These are phyloP conservation scores for Podospora pseudocomata DNA, from an alignment of 495 filamentous ascomycete species.

Conservation along the genomic window DNA sequence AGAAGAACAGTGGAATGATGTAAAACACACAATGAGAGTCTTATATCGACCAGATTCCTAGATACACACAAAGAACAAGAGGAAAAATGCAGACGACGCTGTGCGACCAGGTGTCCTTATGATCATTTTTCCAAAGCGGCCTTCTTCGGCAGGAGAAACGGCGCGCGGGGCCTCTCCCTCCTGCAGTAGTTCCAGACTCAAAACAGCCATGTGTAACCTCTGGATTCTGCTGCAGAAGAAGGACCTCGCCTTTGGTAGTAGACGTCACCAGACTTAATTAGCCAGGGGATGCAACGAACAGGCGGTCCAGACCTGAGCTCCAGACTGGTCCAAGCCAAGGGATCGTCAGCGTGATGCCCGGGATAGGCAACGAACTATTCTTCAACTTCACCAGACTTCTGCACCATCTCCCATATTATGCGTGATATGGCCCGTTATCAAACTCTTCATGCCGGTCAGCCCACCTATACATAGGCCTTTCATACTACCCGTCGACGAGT, in stretches of 20 bases:
- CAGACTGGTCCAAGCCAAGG: constrained; percentile 4
- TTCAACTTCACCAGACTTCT: not conserved
- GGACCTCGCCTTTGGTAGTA: not conserved
- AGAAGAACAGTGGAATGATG: not conserved
- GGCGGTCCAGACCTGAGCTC: not conserved
- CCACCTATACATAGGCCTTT: not conserved
- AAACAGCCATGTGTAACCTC: not conserved
- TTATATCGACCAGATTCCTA: not conserved
- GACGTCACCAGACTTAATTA: constrained; percentile 6
- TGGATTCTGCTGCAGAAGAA: not conserved
- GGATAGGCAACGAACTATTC: not conserved
- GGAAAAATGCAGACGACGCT: not conserved
- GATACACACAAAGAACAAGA: not conserved
- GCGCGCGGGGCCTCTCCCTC: not conserved
- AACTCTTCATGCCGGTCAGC: constrained; percentile 1
- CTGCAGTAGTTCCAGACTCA: not conserved
- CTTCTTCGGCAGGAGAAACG: constrained; percentile 2
- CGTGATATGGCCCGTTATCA: not conserved
- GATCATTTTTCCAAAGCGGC: not conserved
- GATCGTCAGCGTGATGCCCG: not conserved
- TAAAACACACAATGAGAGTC: constrained; percentile 2
- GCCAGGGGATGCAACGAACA: constrained; percentile 8
- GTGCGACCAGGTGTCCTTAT: constrained; percentile 6
- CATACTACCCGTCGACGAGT: not conserved
- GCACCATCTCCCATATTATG: not conserved